phyloP scores from a whole-genome alignment of 2,329 filamentous ascomycete species.

The Fusarium mexicanum region DNA sequence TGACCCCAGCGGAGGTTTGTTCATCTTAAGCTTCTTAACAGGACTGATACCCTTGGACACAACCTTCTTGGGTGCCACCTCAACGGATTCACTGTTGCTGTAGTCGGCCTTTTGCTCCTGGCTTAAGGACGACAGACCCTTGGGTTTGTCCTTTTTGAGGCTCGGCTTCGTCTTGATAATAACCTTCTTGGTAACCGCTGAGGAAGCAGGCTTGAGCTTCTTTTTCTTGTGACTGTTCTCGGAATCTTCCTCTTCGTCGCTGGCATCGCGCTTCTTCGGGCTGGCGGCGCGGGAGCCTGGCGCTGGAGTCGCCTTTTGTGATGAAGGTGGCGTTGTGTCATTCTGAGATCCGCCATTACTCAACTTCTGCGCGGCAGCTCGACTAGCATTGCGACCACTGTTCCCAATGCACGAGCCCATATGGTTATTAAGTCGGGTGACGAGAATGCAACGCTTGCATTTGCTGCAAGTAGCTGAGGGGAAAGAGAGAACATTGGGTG shows the following conservation, averaged over 20 bases:
- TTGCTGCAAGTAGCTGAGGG: slow-evolving; percentile 74
- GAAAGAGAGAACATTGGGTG: slow-evolving; percentile 70
- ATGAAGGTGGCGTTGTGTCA: slow-evolving; percentile 68
- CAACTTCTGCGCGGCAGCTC: slow-evolving; percentile 71
- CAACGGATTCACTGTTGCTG: slow-evolving; percentile 40
- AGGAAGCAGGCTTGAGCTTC: slow-evolving; percentile 58
- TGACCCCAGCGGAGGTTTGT: slow-evolving; percentile 58
- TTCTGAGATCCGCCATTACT: slow-evolving; percentile 66
- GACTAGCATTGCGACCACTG: slow-evolving; percentile 69
- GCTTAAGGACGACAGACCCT: slow-evolving; percentile 60
- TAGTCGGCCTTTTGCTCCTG: slow-evolving; percentile 57
- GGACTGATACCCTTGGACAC: slow-evolving; percentile 51
- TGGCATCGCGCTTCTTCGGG: slow-evolving; percentile 66
- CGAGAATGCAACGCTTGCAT: slow-evolving; percentile 72
- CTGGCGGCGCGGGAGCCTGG: slow-evolving; percentile 64
- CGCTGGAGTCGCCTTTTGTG: slow-evolving; percentile 69
- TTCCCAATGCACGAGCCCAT: slow-evolving; percentile 76
- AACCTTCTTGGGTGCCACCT: slow-evolving; percentile 50
- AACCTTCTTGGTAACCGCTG: slow-evolving; percentile 60
- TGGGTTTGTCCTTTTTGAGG: slow-evolving; percentile 66
- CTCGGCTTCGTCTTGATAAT: slow-evolving; percentile 63
- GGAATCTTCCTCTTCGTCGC: slow-evolving; percentile 65
- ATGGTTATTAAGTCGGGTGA: slow-evolving; percentile 73
- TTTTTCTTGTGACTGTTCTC: slow-evolving; percentile 66
- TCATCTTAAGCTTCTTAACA: slow-evolving; percentile 55